Percentiles rank a stretch among this genome's conserved stretches.
Evolutionary conservation across 768 basidiomycete species (phyloP).

Genomic region (Auricularia heimuer): DNA sequence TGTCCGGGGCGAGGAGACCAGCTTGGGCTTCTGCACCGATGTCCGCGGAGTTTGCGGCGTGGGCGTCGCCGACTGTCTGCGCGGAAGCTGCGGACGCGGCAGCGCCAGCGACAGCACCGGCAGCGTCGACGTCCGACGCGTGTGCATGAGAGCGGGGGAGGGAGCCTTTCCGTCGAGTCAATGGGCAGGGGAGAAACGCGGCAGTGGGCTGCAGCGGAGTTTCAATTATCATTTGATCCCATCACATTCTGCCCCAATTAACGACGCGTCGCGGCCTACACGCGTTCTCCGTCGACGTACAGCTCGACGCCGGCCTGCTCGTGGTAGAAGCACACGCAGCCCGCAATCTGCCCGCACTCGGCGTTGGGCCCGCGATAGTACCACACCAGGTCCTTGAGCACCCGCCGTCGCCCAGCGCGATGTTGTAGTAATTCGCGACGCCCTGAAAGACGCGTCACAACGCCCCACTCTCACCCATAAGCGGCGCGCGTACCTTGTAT

Average conservation of each 20-base stretch:
- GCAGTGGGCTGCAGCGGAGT: neutral
- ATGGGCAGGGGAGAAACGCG: neutral
- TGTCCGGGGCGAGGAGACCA: neutral
- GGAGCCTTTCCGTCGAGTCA: neutral
- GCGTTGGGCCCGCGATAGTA: slow-evolving; percentile 46
- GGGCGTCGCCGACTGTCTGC: neutral
- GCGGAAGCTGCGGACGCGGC: neutral
- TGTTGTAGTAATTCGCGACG: slow-evolving; percentile 46
- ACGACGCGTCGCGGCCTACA: too few relatives aligned
- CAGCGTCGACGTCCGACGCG: neutral
- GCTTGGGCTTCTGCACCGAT: neutral
- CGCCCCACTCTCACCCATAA: neutral
- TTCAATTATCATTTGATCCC: too few relatives aligned
- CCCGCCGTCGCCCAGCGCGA: slow-evolving; percentile 35
- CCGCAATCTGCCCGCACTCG: slow-evolving; percentile 41
- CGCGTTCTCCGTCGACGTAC: slow-evolving; percentile 42
- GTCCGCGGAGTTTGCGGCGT: neutral
- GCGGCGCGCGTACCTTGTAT: slow-evolving; percentile 42
- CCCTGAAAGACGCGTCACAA: slow-evolving; percentile 31
- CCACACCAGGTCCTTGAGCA: slow-evolving; percentile 46
- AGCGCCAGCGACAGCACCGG: neutral
- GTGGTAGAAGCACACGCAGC: slow-evolving; percentile 51
- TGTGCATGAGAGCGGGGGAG: neutral
- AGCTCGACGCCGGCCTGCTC: slow-evolving; percentile 48
- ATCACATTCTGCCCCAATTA: too few relatives aligned